These are phyloP conservation scores for Phytophthora europaea DNA, from an alignment of 352 stramenopile species.

Conservation along the genomic window DNA sequence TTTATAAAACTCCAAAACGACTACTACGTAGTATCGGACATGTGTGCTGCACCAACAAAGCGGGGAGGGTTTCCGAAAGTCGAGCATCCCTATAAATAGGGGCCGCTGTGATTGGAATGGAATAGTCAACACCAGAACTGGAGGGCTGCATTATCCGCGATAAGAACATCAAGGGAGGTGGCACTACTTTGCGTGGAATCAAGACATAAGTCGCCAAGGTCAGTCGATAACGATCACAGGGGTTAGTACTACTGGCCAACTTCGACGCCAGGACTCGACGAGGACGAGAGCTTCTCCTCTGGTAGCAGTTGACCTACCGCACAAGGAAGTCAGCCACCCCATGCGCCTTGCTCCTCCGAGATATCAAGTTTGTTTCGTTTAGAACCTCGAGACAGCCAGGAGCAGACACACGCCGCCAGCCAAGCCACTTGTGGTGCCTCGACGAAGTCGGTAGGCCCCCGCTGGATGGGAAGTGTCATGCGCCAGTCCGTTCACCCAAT, in stretches of 20 bases:
- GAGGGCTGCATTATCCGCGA: slow-evolving; percentile 22
- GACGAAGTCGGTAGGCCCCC: slow-evolving; percentile 17
- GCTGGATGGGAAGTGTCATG: slow-evolving; percentile 66
- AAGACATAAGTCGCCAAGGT: slow-evolving; percentile 11
- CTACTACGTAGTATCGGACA: too few relatives aligned
- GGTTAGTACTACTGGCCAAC: slow-evolving; percentile 9
- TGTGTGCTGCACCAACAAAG: too few relatives aligned
- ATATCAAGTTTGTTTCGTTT: slow-evolving; percentile 21
- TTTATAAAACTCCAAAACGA: not conserved
- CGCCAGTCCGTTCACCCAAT: slow-evolving; percentile 79
- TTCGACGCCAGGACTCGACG: slow-evolving; percentile 3
- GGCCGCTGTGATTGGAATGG: not conserved
- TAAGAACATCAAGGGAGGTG: slow-evolving; percentile 37
- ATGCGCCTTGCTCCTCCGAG: slow-evolving; percentile 30
- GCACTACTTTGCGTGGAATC: not conserved
- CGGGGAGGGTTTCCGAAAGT: too few relatives aligned
- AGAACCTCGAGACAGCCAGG: slow-evolving; percentile 12
- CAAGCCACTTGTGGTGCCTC: slow-evolving; percentile 14
- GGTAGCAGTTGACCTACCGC: not conserved
- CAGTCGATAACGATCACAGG: slow-evolving; percentile 10
- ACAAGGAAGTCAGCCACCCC: slow-evolving; percentile 21
- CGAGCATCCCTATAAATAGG: slow-evolving; percentile 21
- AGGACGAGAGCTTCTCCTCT: slow-evolving; percentile 21
- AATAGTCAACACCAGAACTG: slow-evolving; percentile 22
- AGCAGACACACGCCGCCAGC: slow-evolving; percentile 3